Evolutionary conservation across 2,329 filamentous ascomycete genomes (phyloP).

Genomic region (Pezicula radicicola): DNA sequence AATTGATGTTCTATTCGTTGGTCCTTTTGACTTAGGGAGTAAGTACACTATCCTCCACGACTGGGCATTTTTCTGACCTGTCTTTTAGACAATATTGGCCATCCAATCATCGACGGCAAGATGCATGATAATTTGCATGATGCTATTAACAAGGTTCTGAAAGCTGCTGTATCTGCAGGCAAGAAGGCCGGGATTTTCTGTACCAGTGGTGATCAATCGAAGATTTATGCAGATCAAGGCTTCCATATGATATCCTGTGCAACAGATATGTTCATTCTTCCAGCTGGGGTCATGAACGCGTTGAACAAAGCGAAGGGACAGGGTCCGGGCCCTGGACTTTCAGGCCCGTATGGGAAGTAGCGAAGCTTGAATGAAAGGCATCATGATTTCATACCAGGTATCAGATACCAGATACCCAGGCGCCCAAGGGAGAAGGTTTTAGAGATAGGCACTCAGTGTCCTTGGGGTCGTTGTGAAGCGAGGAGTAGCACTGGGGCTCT

Average conservation of each 20-base stretch:
- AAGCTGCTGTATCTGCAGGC: conserved; percentile 55
- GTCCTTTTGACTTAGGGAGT: conserved; percentile 61
- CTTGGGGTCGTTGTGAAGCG: too few relatives aligned
- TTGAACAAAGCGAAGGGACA: conserved; percentile 44
- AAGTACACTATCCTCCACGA: not conserved
- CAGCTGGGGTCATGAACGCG: conserved; percentile 41
- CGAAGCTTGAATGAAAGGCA: not conserved
- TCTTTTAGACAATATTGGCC: conserved; percentile 52
- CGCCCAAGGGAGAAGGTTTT: too few relatives aligned
- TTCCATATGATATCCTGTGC: conserved; percentile 61
- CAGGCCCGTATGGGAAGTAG: conserved; percentile 26
- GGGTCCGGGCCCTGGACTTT: conserved; percentile 20
- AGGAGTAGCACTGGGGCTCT: too few relatives aligned
- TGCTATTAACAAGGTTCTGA: conserved; percentile 56
- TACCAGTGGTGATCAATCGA: conserved; percentile 52
- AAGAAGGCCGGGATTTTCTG: conserved; percentile 66
- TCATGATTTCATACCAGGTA: not conserved
- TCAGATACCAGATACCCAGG: too few relatives aligned
- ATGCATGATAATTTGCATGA: conserved; percentile 55
- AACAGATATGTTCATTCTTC: conserved; percentile 52
- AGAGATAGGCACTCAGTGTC: too few relatives aligned
- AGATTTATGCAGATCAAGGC: conserved; percentile 49
- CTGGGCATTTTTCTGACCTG: not conserved
- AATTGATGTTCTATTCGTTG: conserved; percentile 62
- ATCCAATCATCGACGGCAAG: conserved; percentile 58